These are phyloP conservation scores for Phytophthora cryptogea DNA, from an alignment of 352 stramenopile genomes.

Conservation along the genomic window DNA sequence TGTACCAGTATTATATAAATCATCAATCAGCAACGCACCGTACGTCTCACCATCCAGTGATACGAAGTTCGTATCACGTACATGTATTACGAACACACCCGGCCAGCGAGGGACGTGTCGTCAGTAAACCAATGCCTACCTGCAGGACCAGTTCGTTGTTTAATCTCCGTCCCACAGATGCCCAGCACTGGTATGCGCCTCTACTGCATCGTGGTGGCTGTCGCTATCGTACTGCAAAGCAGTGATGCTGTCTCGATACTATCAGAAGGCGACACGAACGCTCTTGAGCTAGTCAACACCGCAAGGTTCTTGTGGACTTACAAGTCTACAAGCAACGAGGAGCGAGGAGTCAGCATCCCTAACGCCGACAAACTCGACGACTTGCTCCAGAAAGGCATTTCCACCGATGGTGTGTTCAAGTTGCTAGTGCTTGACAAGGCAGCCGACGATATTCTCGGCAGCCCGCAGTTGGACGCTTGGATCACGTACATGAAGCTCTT, in stretches of 20 bases:
- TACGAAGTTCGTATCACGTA: no score
- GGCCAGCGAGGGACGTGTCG: neutral
- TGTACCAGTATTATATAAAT: no score
- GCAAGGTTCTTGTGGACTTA: neutral
- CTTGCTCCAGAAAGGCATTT: constrained; percentile 11
- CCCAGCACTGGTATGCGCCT: neutral
- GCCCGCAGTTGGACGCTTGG: constrained; percentile 7
- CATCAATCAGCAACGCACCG: no score
- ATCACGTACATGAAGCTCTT: constrained; percentile 20
- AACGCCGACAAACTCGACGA: constrained; percentile 8
- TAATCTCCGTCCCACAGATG: neutral
- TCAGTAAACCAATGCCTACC: neutral
- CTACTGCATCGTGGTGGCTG: neutral
- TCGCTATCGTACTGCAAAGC: neutral
- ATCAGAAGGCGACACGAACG: neutral
- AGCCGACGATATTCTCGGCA: constrained; percentile 4
- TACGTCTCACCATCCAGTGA: neutral
- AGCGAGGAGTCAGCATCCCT: constrained; percentile 4
- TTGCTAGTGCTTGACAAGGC: constrained; percentile 9
- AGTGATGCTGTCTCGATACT: neutral
- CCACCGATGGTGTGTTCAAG: constrained; percentile 5
- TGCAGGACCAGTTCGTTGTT: neutral
- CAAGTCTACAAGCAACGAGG: neutral
- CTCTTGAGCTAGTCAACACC: neutral
- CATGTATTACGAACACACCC: no score